These are phyloP conservation scores for Cystofilobasidium macerans DNA, from an alignment of 768 basidiomycete genomes.

Conservation along the genomic window DNA sequence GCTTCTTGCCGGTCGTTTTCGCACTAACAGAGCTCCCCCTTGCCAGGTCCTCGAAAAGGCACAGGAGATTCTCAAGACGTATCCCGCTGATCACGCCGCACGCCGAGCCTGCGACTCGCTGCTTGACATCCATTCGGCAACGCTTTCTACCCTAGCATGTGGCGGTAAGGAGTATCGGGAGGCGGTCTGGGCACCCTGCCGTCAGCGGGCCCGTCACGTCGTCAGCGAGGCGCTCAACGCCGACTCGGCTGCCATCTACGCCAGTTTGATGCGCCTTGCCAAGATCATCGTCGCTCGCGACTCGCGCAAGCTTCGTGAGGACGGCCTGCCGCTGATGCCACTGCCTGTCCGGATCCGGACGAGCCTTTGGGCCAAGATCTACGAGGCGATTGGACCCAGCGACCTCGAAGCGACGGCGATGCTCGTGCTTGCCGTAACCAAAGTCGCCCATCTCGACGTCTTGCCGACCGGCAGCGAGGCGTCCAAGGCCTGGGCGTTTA, in stretches of 20 bases:
- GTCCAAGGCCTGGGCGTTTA: slow-evolving; percentile 28
- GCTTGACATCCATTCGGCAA: slow-evolving; percentile 47
- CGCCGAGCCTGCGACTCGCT: slow-evolving; percentile 30
- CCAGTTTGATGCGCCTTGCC: slow-evolving; percentile 1
- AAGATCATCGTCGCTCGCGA: slow-evolving; percentile 21
- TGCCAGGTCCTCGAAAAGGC: slow-evolving; percentile 6
- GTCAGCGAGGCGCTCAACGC: slow-evolving; percentile 33
- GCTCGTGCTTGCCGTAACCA: slow-evolving; percentile 51
- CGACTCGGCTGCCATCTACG: slow-evolving; percentile 33
- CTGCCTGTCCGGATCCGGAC: slow-evolving; percentile 41
- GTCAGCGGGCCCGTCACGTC: slow-evolving; percentile 43
- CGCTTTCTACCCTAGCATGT: slow-evolving; percentile 46
- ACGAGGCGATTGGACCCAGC: slow-evolving; percentile 48
- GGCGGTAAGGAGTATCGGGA: slow-evolving; percentile 39
- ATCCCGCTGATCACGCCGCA: slow-evolving; percentile 5
- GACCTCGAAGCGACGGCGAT: slow-evolving; percentile 53
- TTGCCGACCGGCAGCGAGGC: slow-evolving; percentile 41
- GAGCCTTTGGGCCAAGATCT: slow-evolving; percentile 60
- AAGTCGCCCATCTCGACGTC: slow-evolving; percentile 55
- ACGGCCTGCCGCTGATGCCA: neutral
- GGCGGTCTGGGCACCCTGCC: slow-evolving; percentile 42
- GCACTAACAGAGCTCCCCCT: slow-evolving; percentile 19
- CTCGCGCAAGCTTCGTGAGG: slow-evolving; percentile 22
- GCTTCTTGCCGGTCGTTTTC: slow-evolving; percentile 10
- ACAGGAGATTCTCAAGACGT: slow-evolving; percentile 17